Base-by-base conservation (phyloP, 371 early-diverging fungal species). In the Rhizopus sp. region DNA sequence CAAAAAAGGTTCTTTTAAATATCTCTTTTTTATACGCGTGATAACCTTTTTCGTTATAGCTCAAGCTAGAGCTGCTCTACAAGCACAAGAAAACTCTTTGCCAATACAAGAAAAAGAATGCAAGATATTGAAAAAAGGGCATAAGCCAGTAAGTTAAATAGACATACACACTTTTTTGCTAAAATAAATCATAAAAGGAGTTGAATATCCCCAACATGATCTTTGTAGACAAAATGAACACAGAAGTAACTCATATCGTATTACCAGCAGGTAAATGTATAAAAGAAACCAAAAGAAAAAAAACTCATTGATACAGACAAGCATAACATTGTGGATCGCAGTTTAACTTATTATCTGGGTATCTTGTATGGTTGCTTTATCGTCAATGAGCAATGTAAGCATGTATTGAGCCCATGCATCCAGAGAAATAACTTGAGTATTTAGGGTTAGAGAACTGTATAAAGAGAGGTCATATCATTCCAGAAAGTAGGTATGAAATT, bases 371-470 rank as follows among this genome's bases (percentile, higher is more conserved):
- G 64, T 9, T 63, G 59, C 6, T 59, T 45, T 40, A 59, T 63
- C 7, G 55, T 63, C 0, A 55, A 51, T 46, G 44, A 55, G 4
- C 16, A 55, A 13, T 63, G 64, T 59, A 55, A 35, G 51, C 41
- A 29, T 2, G 4, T 34, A 33, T 29, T 23, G 23, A 32, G 9
- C n/a, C 2, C 5, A 49, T 46, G 23, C 17, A 44, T 44, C 7
- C 15, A 17, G 9, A 44, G n/a, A 44, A 30, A 46, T 13, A 13
- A 8, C 10, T 9, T 17, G 23, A 33, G 7, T n/a, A 10, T 33
- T 33, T 55, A 63, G 64, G 64, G 64, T 15, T 63, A 7, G 53
- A 51, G 16, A 54, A 49, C n/a, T 59, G 55, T 44, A 39, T 17
- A 12, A 53, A 63, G 31, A 35, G 39, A 12, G 50, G 47, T 7